A percentile compares a stretch with the other conserved stretches of the same genome.
phyloP scores from a whole-genome alignment of 768 basidiomycete genomes.

The Strobilomyces confusus region DNA sequence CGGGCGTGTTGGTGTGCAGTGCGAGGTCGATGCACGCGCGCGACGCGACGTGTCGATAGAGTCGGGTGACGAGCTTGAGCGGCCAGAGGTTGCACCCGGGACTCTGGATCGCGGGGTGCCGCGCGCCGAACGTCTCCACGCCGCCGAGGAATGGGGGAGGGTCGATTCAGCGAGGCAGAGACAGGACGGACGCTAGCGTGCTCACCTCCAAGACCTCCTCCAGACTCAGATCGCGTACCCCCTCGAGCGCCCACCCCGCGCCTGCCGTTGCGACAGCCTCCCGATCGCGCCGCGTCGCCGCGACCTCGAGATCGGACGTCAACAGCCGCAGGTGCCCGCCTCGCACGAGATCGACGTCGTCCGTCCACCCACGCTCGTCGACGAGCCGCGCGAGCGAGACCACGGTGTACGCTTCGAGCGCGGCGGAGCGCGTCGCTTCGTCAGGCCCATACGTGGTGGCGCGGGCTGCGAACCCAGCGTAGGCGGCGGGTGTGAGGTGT shows the following conservation, averaged over 20 bases:
- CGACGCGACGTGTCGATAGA: constrained; percentile 45
- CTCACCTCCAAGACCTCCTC: constrained; percentile 48
- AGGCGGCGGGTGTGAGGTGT: constrained; percentile 55
- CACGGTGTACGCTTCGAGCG: constrained; percentile 56
- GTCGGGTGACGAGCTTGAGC: constrained; percentile 69
- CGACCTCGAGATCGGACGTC: constrained; percentile 43
- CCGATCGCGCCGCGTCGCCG: constrained; percentile 40
- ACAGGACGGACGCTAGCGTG: not conserved
- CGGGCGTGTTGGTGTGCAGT: constrained; percentile 75
- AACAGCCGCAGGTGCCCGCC: constrained; percentile 52
- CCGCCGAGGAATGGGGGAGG: not conserved
- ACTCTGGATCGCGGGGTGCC: constrained; percentile 48
- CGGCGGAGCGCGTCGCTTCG: constrained; percentile 51
- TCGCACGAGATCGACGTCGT: constrained; percentile 58
- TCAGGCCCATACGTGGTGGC: constrained; percentile 41
- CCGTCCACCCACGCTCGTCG: constrained; percentile 37
- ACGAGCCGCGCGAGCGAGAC: constrained; percentile 48
- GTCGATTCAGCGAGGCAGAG: too few species aligned
- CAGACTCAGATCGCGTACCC: constrained; percentile 43
- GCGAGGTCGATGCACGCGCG: constrained; percentile 38
- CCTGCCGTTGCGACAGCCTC: constrained; percentile 47
- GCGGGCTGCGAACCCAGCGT: constrained; percentile 42
- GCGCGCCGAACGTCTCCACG: constrained; percentile 32
- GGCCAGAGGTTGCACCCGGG: constrained; percentile 73
- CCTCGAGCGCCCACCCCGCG: constrained; percentile 47